Evolutionary conservation across 2,329 filamentous ascomycete genomes (phyloP).

Genomic region (Cordyceps tenuipes): DNA sequence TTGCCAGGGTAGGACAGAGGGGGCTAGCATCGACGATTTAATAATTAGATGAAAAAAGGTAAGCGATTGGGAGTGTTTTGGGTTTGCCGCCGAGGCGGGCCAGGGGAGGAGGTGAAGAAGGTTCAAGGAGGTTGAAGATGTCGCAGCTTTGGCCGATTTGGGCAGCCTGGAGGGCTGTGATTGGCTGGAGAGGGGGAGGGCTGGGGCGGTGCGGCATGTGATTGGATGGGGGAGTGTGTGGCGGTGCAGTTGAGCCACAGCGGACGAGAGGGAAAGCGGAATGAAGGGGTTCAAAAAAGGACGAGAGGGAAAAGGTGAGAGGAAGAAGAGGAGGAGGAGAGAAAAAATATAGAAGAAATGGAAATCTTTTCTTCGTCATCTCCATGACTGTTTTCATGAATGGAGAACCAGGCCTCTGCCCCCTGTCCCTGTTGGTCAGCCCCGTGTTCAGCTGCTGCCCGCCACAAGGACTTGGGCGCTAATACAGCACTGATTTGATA

Average conservation of each 20-base stretch:
- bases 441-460: too few species aligned
- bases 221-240: not conserved
- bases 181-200: not conserved
- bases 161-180: not conserved
- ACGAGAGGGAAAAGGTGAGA: not conserved
- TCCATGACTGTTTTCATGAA: too few species aligned
- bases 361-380: too few species aligned
- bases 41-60: not conserved
- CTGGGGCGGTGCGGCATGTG: not conserved
- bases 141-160: constrained; percentile 10
- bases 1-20: not conserved
- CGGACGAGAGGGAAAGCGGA: too few species aligned
- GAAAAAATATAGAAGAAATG: not conserved
- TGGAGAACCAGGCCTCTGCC: too few species aligned
- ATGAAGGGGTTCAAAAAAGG: not conserved
- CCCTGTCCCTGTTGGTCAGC: too few species aligned
- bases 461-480: too few species aligned
- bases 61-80: too few species aligned
- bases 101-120: not conserved
- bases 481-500: too few species aligned
- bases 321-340: not conserved
- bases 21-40: not conserved
- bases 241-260: too few species aligned
- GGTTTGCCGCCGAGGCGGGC: constrained; percentile 7
- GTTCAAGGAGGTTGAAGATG: not conserved